These are phyloP conservation scores for Quercus engelmannii DNA, from an alignment of 306 rosid species.

Conservation along the genomic window DNA sequence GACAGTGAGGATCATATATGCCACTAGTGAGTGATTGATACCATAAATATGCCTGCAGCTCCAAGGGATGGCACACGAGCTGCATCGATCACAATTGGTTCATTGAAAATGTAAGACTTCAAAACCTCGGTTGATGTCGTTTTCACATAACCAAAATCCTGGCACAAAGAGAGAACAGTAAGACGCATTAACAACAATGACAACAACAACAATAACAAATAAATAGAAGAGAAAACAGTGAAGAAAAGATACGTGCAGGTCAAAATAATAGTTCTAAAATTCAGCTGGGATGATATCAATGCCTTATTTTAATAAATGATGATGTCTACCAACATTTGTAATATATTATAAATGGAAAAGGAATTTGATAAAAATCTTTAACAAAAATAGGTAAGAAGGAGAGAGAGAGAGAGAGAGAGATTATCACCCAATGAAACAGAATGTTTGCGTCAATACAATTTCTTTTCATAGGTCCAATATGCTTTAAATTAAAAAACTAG, in stretches of 20 bases:
- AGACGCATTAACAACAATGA: background rate
- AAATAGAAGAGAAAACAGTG: background rate
- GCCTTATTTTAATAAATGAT: background rate
- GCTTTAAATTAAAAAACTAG: background rate
- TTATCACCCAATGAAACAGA: background rate
- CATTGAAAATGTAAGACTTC: slow-evolving; percentile 84
- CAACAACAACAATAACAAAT: background rate
- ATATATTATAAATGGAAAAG: background rate
- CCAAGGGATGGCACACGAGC: slow-evolving; percentile 68
- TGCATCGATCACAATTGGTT: slow-evolving; percentile 71
- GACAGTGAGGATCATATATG: background rate
- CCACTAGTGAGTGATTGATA: slow-evolving; percentile 22
- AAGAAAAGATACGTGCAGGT: no score
- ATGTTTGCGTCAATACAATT: background rate
- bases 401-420: background rate
- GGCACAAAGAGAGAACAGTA: slow-evolving; percentile 19
- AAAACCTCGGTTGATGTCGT: slow-evolving; percentile 93
- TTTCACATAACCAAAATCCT: slow-evolving; percentile 95
- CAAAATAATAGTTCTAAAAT: no score
- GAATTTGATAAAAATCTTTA: background rate
- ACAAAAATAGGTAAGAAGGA: background rate
- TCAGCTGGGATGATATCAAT: background rate
- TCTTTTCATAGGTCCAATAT: background rate
- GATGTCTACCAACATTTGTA: background rate
- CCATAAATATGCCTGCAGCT: slow-evolving; percentile 81